Evolutionary conservation across 1,284 basidiomycete genomes (phyloP), one percentile per base, ranked within the genome.

Genomic region (Ustilago esculenta): DNA sequence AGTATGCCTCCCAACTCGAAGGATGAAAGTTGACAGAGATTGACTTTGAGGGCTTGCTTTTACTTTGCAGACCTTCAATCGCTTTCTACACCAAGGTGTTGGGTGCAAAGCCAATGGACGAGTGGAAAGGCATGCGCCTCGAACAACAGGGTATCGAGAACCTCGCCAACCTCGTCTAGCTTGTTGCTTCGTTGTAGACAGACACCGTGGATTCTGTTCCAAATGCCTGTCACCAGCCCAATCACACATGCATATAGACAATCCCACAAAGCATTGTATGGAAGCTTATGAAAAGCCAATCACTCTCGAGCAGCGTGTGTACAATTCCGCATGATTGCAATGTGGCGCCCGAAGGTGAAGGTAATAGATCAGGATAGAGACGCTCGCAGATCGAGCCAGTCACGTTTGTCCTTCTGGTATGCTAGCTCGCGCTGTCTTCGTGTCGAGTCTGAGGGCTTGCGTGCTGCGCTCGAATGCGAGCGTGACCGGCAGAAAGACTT

Each of bases 61-160:
- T n/a, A n/a, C n/a, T n/a, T n/a, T 43, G 41, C 59, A 74, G 63
- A 68, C 92, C 92, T 2, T 92, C 92, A 25, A 94, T 95, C 72
- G 90, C 90, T 54, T 80, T 79, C 55, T 80, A 77, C 49, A 67
- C 59, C 20, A 63, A 79, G 37, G 67, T 69, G 25, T 56, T 76
- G 1, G 71, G 72, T 9, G 76, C 76, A 21, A 55, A 70, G 25
- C 61, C 67, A 15, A 69, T 76, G 69, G 69, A 77, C 15, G 79
- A 75, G 11, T 81, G 80, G 80, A 57, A 69, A 21, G 63, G 61
- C 20, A 73, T 77, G 73, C 67, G 80, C 14, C 66, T 81, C 12
- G 80, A 81, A 27, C 39, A 49, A 5, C 39, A 75, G 15, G 80
- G 76, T 4, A 81, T 81, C 42, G 37, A 71, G n/a, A 65, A 60